phyloP scores from a whole-genome alignment of 192 early-diverging fungal genomes.

The Podila clonocystis region DNA sequence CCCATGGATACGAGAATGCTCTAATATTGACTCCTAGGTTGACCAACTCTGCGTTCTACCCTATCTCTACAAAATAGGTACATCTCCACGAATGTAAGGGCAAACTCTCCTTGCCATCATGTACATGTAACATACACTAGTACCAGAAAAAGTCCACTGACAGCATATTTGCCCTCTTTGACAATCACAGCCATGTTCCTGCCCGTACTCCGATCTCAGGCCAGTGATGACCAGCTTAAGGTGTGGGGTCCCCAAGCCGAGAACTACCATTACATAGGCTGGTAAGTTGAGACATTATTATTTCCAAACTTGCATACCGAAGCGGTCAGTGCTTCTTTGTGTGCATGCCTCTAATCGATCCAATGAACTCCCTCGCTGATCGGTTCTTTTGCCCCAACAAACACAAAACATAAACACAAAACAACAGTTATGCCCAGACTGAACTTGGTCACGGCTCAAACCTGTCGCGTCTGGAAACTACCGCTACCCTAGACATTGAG shows the following conservation, averaged over 20 bases:
- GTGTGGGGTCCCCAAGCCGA: slow-evolving; percentile 59
- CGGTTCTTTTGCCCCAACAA: slow-evolving; percentile 67
- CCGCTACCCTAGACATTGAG: slow-evolving; percentile 79
- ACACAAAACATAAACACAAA: slow-evolving; percentile 71
- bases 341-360: not conserved
- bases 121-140: too few species aligned
- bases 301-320: not conserved
- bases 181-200: slow-evolving; percentile 58
- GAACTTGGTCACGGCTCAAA: slow-evolving; percentile 79
- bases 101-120: too few species aligned
- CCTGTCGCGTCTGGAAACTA: slow-evolving; percentile 89
- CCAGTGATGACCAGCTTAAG: slow-evolving; percentile 59
- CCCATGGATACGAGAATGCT: not conserved
- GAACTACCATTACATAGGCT: slow-evolving; percentile 61
- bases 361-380: slow-evolving; percentile 34
- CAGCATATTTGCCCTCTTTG: not conserved
- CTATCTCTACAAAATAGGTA: slow-evolving; percentile 28
- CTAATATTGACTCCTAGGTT: too few species aligned
- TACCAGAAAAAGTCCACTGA: not conserved
- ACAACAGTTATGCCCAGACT: slow-evolving; percentile 69
- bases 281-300: slow-evolving; percentile 33
- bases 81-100: slow-evolving; percentile 46
- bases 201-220: slow-evolving; percentile 58
- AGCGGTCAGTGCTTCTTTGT: not conserved
- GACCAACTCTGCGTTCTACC: not conserved